Evolutionary conservation across 768 basidiomycete species (phyloP).

Genomic region (Macrolepiota albuminosa): DNA sequence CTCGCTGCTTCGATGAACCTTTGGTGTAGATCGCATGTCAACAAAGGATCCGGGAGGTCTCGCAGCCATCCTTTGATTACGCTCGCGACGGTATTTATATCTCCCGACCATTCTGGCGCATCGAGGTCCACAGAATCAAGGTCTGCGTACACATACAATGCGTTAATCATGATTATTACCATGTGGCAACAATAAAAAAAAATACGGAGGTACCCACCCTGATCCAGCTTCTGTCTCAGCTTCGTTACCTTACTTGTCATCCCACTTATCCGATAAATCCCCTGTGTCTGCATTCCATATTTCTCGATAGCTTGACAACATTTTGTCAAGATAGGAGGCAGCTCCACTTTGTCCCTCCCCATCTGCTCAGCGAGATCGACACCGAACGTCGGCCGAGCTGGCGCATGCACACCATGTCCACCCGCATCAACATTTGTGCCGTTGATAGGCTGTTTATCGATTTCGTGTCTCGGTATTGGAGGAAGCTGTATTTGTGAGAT

Average conservation of each 20-base stretch:
- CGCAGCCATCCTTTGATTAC: slow-evolving; percentile 94
- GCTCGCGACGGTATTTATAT: slow-evolving; percentile 95
- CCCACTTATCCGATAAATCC: slow-evolving; percentile 92
- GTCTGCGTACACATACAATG: slow-evolving; percentile 38
- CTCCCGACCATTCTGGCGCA: slow-evolving; percentile 84
- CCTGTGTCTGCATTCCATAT: slow-evolving; percentile 77
- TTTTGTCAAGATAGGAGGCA: slow-evolving; percentile 83
- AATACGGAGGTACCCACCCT: slow-evolving; percentile 45
- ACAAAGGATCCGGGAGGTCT: slow-evolving; percentile 89
- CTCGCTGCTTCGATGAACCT: slow-evolving; percentile 95
- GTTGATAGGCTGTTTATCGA: slow-evolving; percentile 19
- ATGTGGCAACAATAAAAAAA: neutral
- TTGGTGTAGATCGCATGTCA: slow-evolving; percentile 80
- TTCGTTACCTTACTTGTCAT: slow-evolving; percentile 82
- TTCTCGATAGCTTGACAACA: slow-evolving; percentile 92
- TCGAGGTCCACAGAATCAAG: slow-evolving; percentile 85
- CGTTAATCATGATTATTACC: neutral
- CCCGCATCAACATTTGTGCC: slow-evolving; percentile 29
- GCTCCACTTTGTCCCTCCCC: slow-evolving; percentile 83
- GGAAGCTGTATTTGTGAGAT: slow-evolving; percentile 42
- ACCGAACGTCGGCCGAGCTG: slow-evolving; percentile 75
- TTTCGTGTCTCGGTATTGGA: slow-evolving; percentile 46
- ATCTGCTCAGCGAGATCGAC: slow-evolving; percentile 92
- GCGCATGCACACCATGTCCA: slow-evolving; percentile 59
- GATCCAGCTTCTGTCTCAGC: slow-evolving; percentile 80